These are phyloP conservation scores for Mycena pura DNA, from an alignment of 768 basidiomycete genomes.

Conservation along the genomic window DNA sequence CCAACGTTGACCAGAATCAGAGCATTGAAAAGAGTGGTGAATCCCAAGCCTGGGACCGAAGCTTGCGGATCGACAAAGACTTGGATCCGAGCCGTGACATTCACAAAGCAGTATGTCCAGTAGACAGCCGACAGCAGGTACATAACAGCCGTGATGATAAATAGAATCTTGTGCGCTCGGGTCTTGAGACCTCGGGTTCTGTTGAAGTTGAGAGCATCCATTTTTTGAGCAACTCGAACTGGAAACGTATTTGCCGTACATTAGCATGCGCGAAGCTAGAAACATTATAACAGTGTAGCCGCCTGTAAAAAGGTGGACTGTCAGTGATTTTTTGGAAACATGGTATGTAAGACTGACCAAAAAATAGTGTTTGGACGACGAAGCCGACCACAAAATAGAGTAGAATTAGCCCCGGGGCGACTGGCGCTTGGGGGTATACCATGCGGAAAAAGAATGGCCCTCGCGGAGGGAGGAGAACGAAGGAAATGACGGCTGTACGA, in stretches of 20 bases:
- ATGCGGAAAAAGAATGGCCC: neutral
- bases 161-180: neutral
- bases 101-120: neutral
- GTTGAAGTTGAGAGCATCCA: too few relatives aligned
- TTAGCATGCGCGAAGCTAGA: too few relatives aligned
- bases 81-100: neutral
- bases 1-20: neutral
- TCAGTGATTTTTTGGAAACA: neutral
- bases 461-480: neutral
- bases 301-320: neutral
- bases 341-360: neutral
- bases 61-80: neutral
- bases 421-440: neutral
- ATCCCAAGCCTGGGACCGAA: neutral
- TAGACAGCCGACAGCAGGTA: neutral
- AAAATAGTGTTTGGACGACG: neutral
- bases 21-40: constrained; percentile 1
- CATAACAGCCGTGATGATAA: neutral
- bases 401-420: neutral
- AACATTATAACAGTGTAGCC: neutral
- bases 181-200: neutral
- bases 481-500: too few relatives aligned
- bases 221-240: too few relatives aligned
- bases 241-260: neutral
- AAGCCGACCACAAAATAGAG: neutral